Evolutionary conservation across 169 alveolate genomes (phyloP), one percentile per base, ranked within the genome.

Genomic region (Eimeria necatrix): DNA sequence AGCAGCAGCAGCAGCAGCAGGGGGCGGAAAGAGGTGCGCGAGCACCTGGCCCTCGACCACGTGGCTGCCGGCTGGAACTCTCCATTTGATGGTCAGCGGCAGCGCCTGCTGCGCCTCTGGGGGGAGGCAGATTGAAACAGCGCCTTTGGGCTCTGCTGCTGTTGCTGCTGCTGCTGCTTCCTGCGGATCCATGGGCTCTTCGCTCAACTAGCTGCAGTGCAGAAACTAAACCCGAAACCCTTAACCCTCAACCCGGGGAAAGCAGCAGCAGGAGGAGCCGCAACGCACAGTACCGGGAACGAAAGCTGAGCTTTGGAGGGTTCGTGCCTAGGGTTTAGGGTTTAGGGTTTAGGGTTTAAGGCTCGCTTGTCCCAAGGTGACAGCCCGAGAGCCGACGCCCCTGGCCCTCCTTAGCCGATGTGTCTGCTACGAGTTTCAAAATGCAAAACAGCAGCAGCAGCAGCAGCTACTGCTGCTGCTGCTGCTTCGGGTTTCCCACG

Each of bases 291-390:
- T 24, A 10, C 26, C 4, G 20, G 4, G 26, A 60, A 24, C 71
- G 20, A 24, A 20, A 60, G 9, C 22, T 6, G 9, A 5, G 71
- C 71, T 9, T 20, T 24, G 20, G 71, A 20, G 20, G 22, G 71
- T 5, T 20, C 20, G 4, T 60, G 22, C 73, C 18, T 61, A 61
- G 73, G 73, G 73, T 61, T 61, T 61, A 61, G 73, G 73, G 73
- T 61, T 61, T 61, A 61, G 73, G 73, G 73, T 61, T 61, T 61
- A 61, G 73, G 73, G 73, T 61, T 61, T 61, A 61, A 24, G 73
- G 73, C n/a, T 71, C 53, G 94, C 84, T 41, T 84, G 61, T 7
- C 94, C 94, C 94, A 87, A 68, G 52, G 94, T 73, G 74, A 24
- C 48, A 49, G 59, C 74, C 22, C 74, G 26, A 9, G 26, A 56